Percentiles rank a stretch among this genome's conserved stretches.
Conservation (phyloP, 345 rosid genomes). For the Brassica juncea region DNA sequence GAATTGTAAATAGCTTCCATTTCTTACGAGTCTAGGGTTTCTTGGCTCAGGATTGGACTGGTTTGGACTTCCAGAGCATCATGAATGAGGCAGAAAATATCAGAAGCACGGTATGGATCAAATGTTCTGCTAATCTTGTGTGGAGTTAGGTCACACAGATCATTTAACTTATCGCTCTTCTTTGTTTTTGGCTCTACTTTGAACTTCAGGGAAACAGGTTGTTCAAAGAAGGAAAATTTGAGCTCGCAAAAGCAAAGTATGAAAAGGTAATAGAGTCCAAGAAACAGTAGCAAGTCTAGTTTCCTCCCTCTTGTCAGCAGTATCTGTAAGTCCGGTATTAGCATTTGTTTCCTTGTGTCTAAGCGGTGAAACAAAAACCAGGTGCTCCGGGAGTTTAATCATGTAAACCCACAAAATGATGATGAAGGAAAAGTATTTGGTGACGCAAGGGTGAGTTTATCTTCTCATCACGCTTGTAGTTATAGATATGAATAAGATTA, state of each 20-base stretch:
- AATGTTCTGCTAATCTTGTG: slow-evolving; percentile 1
- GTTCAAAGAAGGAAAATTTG: slow-evolving; percentile 92
- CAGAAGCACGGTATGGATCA: slow-evolving; percentile 67
- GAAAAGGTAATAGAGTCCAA: slow-evolving; percentile 66
- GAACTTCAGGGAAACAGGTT: slow-evolving; percentile 86
- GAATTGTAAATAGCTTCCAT: neutral
- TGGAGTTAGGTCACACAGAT: neutral
- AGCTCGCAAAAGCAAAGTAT: slow-evolving; percentile 91
- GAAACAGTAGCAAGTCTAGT: neutral
- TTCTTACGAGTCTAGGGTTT: neutral
- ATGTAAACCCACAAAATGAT: slow-evolving; percentile 94
- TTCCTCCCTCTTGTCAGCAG: neutral
- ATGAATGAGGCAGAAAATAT: slow-evolving; percentile 92
- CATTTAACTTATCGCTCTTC: slow-evolving; percentile 4
- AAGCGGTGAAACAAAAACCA: slow-evolving; percentile 24
- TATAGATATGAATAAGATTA: neutral
- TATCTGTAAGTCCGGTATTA: neutral
- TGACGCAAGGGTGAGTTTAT: slow-evolving; percentile 63
- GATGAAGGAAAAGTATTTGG: slow-evolving; percentile 87
- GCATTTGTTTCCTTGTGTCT: neutral
- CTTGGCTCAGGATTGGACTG: slow-evolving; percentile 90
- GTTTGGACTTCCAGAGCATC: slow-evolving; percentile 79
- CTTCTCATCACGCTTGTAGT: slow-evolving; percentile 4
- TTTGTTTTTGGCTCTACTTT: slow-evolving; percentile 21
- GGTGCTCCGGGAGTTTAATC: slow-evolving; percentile 98